Conservation (phyloP, 345 rosid genomes). For the Lenwebbia sp. region DNA sequence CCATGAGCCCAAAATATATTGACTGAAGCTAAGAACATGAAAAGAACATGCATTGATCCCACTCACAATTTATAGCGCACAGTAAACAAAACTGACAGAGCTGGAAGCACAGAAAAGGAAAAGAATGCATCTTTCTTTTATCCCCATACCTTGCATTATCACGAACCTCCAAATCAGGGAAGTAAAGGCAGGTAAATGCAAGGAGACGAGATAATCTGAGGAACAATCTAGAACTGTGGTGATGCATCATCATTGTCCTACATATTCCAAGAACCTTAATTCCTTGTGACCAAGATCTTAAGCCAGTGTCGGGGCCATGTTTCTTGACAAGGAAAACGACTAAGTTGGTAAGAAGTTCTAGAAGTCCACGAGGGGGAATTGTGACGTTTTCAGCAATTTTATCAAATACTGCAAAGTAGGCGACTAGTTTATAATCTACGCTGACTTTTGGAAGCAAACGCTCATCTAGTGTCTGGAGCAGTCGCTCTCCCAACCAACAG, state of each 20-base stretch:
- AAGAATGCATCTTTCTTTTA: neutral
- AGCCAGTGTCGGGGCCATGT: constrained; percentile 52
- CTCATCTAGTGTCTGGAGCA: constrained; percentile 72
- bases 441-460: constrained; percentile 51
- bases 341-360: constrained; percentile 56
- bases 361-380: constrained; percentile 62
- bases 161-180: constrained; percentile 93
- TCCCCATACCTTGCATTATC: constrained; percentile 72
- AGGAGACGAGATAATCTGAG: constrained; percentile 73
- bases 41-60: neutral
- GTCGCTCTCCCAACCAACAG: constrained; percentile 63
- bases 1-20: neutral
- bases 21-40: neutral
- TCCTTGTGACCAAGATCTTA: constrained; percentile 82
- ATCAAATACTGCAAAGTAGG: constrained; percentile 69
- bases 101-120: neutral
- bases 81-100: neutral
- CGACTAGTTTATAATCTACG: constrained; percentile 42
- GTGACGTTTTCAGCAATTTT: constrained; percentile 63
- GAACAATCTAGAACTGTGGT: constrained; percentile 79
- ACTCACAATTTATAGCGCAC: neutral
- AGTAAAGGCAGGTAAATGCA: constrained; percentile 75
- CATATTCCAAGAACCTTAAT: constrained; percentile 88
- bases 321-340: constrained; percentile 54
- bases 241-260: constrained; percentile 81